These are phyloP conservation scores for Pelargonium nanum DNA, from an alignment of 345 rosid genomes.

Conservation along the genomic window DNA sequence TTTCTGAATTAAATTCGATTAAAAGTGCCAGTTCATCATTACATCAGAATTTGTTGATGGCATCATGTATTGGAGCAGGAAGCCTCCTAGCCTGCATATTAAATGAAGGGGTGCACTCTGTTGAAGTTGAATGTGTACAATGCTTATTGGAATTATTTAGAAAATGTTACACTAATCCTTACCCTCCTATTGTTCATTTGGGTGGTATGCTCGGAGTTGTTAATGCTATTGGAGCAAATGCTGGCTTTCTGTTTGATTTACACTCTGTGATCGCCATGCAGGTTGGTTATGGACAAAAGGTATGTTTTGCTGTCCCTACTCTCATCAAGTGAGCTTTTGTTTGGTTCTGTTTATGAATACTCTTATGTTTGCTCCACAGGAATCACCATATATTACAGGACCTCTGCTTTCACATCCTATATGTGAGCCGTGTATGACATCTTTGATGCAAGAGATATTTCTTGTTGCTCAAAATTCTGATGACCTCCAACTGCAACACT, in stretches of 20 bases:
- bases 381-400: slow-evolving; percentile 38
- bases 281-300: slow-evolving; percentile 37
- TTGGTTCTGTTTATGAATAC: slow-evolving; percentile 11
- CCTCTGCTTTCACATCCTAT: slow-evolving; percentile 49
- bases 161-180: slow-evolving; percentile 57
- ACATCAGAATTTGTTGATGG: slow-evolving; percentile 64
- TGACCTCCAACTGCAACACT: slow-evolving; percentile 56
- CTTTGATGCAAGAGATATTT: slow-evolving; percentile 73
- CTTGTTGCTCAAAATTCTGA: slow-evolving; percentile 66
- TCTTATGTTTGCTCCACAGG: slow-evolving; percentile 37
- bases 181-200: slow-evolving; percentile 48
- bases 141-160: slow-evolving; percentile 52
- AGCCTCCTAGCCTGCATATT: slow-evolving; percentile 55
- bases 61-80: slow-evolving; percentile 77
- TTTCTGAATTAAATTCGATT: slow-evolving; percentile 53
- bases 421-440: slow-evolving; percentile 41
- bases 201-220: slow-evolving; percentile 91
- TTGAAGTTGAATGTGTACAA: slow-evolving; percentile 44
- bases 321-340: background rate
- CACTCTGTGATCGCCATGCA: slow-evolving; percentile 28
- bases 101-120: slow-evolving; percentile 60
- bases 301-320: slow-evolving; percentile 15
- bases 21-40: slow-evolving; percentile 48
- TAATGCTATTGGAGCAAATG: slow-evolving; percentile 74
- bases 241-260: slow-evolving; percentile 49